Evolutionary conservation across 345 rosid genomes (phyloP).

Genomic region (Citrus inodora): DNA sequence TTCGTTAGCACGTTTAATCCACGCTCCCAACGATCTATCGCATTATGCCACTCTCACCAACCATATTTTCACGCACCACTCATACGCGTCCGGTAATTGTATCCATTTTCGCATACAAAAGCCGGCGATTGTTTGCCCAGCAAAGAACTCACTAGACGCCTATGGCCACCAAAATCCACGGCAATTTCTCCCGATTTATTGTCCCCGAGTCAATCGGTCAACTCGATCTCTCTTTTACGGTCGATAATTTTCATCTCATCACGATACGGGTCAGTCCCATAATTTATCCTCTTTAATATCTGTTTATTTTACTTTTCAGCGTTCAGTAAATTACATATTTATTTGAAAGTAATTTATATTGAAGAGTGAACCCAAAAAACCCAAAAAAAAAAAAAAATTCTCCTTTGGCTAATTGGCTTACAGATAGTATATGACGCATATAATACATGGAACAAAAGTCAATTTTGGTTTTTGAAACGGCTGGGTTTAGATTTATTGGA

Average conservation of each 20-base stretch:
- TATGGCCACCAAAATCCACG: constrained; percentile 31
- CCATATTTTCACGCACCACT: not conserved
- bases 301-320: not conserved
- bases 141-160: constrained; percentile 13
- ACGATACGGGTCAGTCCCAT: not conserved
- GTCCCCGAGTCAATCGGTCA: constrained; percentile 1
- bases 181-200: constrained; percentile 10
- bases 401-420: not conserved
- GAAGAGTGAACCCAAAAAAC: not conserved
- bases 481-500: not conserved
- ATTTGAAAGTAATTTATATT: not conserved
- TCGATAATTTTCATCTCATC: not conserved
- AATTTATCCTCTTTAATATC: not conserved
- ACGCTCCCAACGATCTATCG: not conserved
- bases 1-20: not conserved
- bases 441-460: not conserved
- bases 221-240: not conserved
- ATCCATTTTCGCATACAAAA: not conserved
- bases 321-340: not conserved
- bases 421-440: not conserved
- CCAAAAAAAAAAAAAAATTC: not conserved
- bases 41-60: not conserved
- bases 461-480: not conserved
- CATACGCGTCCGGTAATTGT: not conserved
- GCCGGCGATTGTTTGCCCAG: not conserved